Base-by-base conservation (phyloP, 495 filamentous ascomycete genomes). In the Hyphodiscus hymeniophilus region DNA sequence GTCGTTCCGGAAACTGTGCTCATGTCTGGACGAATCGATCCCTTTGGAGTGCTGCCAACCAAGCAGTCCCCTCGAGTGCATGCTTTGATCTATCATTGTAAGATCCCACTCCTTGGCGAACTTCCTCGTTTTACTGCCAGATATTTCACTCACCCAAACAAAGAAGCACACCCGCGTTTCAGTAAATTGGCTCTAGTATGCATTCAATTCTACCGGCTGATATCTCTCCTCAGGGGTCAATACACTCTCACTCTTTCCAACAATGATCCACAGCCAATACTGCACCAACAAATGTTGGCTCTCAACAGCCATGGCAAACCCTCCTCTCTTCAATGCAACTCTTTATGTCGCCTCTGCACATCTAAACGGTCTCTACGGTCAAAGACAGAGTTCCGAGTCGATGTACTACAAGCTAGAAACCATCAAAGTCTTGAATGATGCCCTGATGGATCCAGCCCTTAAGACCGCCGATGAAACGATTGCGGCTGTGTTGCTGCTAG, bases 261-360 rank as follows among this genome's bases (percentile, higher is more conserved):
- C 51, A 10, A 22, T 35, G 21, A 55, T 55, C n/a, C 41, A 50
- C 34, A 43, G 24, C 30, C 51, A 55, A 33, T 55, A 55, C 22
- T 55, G 52, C 26, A 55, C 52, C 33, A 55, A 55, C 26, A 41
- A 47, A 32, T 15, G 5, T 1, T 55, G 52, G 52, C 23, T 55
- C 16, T 31, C 46, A 17, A 24, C 42, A 12, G 47, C 52, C 5
- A 41, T 55, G 7, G 16, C 47, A 17, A 42, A 47, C 26, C 41
- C 52, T 2, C 31, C 38, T 33, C 47, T 55, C 15, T 55, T 55
- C 36, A 42, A 39, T 18, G 30, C 38, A 17, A 55, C 52, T 2
- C 47, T 55, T 12, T 55, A 38, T 22, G 47, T 50, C 7, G 50
- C 33, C 17, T 44, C 52, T 7, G 12, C 50, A 2, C 52, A 55